phyloP scores from a whole-genome alignment of 345 rosid species.

The Melaleuca quinquenervia region DNA sequence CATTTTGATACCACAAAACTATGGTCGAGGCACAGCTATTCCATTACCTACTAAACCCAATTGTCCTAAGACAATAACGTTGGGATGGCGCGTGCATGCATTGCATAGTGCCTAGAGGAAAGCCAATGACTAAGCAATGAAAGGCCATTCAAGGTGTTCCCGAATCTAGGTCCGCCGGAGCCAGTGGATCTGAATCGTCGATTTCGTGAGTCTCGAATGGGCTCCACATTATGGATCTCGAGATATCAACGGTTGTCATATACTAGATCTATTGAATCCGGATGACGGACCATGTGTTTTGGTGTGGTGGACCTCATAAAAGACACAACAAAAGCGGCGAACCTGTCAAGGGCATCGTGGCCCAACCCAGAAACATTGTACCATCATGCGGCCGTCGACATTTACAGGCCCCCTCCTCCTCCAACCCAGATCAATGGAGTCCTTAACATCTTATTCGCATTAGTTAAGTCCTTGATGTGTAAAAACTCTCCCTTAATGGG shows the following conservation, averaged over 20 bases:
- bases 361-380: background rate
- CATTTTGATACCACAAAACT: no score
- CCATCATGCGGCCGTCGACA: background rate
- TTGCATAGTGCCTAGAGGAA: background rate
- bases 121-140: background rate
- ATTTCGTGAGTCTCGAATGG: background rate
- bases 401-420: background rate
- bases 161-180: accelerated
- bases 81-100: background rate
- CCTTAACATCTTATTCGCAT: background rate
- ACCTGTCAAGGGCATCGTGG: background rate
- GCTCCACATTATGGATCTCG: background rate
- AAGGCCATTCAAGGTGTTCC: background rate
- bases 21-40: background rate
- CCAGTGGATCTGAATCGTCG: background rate
- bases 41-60: background rate
- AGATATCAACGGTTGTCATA: background rate
- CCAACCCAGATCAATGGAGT: background rate
- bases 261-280: background rate
- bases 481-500: background rate
- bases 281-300: no score
- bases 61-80: background rate
- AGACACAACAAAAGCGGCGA: background rate
- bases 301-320: no score
- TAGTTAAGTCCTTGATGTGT: background rate